These are phyloP conservation scores for Suillus tomentosus DNA, from an alignment of 768 basidiomycete genomes.

Conservation along the genomic window DNA sequence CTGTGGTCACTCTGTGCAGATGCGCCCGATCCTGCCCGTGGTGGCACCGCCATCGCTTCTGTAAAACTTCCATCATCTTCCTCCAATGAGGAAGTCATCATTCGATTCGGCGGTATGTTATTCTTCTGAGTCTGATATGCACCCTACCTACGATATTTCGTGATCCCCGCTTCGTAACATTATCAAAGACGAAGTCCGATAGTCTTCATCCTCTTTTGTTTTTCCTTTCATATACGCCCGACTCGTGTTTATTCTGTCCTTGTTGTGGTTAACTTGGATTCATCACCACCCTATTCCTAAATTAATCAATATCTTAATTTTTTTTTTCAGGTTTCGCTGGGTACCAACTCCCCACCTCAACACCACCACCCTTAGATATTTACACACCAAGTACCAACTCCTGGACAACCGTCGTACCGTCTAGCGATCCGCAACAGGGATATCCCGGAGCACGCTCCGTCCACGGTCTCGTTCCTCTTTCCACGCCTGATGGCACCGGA, in stretches of 20 bases:
- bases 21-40: conserved; percentile 41
- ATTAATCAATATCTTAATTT: conserved; percentile 16
- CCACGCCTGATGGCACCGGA: background rate
- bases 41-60: conserved; percentile 42
- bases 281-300: background rate
- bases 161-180: background rate
- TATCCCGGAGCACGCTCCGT: conserved; percentile 38
- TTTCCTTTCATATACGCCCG: background rate
- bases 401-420: conserved; percentile 29
- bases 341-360: conserved; percentile 34
- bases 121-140: conserved; percentile 12
- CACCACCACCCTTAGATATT: conserved; percentile 33
- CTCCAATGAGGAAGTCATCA: conserved; percentile 25
- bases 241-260: too few relatives aligned
- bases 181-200: background rate
- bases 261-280: background rate
- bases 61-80: conserved; percentile 19
- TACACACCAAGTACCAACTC: conserved; percentile 29
- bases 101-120: conserved; percentile 40
- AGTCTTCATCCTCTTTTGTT: background rate
- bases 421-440: conserved; percentile 28
- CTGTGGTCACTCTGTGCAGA: conserved; percentile 36
- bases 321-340: conserved; percentile 36
- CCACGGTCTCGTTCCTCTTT: conserved; percentile 35
- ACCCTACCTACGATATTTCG: conserved; percentile 1